Evolutionary conservation across 352 stramenopile species (phyloP), one percentile per base, ranked within the genome.

Genomic region (Globisporangium nunn): DNA sequence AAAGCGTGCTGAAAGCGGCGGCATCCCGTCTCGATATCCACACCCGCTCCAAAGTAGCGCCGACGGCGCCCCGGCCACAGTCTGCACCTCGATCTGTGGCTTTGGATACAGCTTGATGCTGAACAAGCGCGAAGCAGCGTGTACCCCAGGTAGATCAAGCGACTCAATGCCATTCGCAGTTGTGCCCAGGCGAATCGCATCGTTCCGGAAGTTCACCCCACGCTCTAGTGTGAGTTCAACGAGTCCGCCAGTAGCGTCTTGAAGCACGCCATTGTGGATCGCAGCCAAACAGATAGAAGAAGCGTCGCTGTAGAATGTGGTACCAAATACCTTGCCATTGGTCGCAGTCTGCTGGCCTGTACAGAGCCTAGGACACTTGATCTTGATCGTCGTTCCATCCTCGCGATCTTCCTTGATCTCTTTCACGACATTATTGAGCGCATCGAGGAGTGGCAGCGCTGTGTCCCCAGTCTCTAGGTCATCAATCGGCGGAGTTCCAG

Each of bases 261-360:
- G 66, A 28, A 98, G 64, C 37, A 86, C 71, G 10, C 93, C 91
- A n/a, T 81, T 79, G 62, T 98, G 88, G 29, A 95, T 76, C n/a
- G 95, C 95, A 18, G 95, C 91, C 10, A 74, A 50, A 63, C 95
- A 98, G 45, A 98, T 85, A 2, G 87, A 81, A 4, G 88, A 95
- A 12, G 83, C 67, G 53, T 98, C 93, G n/a, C 83, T 74, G 64
- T 98, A 98, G 11, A 89, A 62, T 0, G 60, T 59, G 0, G 83
- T 77, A 1, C 88, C 91, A 44, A 76, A 87, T 4, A 95, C 72
- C 33, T 68, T 64, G 2, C 48, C 61, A 0, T 52, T 45, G 0
- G 35, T 47, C 1, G 28, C 56, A 1, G 48, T 41, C 6, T 56
- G 37, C 17, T 61, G 52, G 1, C 17, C 29, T 39, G 48, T 39